Conservation (phyloP, 1,284 basidiomycete genomes). For the Sphaerobolus stellatus region DNA sequence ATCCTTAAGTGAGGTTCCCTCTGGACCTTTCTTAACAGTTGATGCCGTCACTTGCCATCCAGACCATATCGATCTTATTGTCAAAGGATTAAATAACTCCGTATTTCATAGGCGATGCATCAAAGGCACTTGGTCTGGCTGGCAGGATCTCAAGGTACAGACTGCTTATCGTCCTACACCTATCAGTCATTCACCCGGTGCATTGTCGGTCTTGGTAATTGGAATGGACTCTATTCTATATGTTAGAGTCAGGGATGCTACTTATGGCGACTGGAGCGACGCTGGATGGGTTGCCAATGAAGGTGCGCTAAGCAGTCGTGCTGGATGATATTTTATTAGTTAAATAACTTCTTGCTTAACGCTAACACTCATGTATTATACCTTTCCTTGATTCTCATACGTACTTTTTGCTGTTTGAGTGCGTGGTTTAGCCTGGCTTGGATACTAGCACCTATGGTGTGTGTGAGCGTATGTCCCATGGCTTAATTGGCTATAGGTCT, state of each 20-base stretch:
- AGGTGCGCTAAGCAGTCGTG: too few species aligned
- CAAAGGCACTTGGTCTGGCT: neutral
- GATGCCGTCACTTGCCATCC: neutral
- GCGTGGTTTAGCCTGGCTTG: too few species aligned
- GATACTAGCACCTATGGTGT: too few species aligned
- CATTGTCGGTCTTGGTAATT: neutral
- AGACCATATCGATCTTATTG: neutral
- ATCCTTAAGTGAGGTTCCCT: neutral
- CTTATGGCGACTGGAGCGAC: too few species aligned
- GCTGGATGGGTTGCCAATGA: too few species aligned
- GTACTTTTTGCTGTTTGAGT: too few species aligned
- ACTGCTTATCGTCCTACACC: neutral
- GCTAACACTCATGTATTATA: too few species aligned
- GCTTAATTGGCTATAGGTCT: too few species aligned
- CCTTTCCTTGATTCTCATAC: too few species aligned
- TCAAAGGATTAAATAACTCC: neutral
- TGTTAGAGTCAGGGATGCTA: neutral
- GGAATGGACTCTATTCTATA: neutral
- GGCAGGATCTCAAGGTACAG: neutral
- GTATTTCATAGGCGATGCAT: neutral
- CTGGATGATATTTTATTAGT: too few species aligned
- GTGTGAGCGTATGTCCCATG: too few species aligned
- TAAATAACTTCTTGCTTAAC: too few species aligned
- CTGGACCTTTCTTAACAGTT: neutral
- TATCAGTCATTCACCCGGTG: neutral